phyloP scores from a whole-genome alignment of 371 early-diverging fungal genomes.

The Caulochytrium protostelioides region DNA sequence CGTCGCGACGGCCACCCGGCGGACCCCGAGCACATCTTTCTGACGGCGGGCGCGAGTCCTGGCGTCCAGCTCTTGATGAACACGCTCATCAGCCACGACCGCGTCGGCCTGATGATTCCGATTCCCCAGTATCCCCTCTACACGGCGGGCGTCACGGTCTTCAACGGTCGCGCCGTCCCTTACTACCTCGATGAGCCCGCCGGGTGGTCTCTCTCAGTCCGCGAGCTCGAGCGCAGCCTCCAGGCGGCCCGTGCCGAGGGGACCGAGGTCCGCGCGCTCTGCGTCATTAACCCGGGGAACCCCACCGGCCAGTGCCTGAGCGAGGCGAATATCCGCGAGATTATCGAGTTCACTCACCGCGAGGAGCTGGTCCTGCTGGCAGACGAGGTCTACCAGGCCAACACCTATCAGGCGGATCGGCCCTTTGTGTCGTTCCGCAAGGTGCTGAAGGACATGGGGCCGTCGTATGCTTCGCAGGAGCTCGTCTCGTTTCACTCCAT shows the following conservation, averaged over 20 bases:
- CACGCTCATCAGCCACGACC: conserved; percentile 43
- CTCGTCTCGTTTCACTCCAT: conserved; percentile 87
- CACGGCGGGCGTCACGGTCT: conserved; percentile 74
- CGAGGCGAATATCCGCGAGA: conserved; percentile 58
- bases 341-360: conserved; percentile 62
- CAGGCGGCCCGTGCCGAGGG: conserved; percentile 43
- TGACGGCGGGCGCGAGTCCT: conserved; percentile 61
- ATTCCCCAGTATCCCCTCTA: conserved; percentile 97
- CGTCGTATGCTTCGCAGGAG: conserved; percentile 40
- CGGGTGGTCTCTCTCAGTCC: conserved; percentile 6
- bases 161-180: conserved; percentile 60
- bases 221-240: conserved; percentile 37
- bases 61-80: conserved; percentile 77
- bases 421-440: conserved; percentile 93
- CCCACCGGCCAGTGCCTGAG: conserved; percentile 82
- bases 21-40: conserved; percentile 58
- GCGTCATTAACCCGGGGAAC: conserved; percentile 95
- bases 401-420: conserved; percentile 53
- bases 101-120: conserved; percentile 85
- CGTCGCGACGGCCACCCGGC: conserved; percentile 70
- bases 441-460: conserved; percentile 43
- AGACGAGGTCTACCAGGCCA: conserved; percentile 95
- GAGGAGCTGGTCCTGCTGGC: conserved; percentile 70
- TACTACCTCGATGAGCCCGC: conserved; percentile 69
- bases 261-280: conserved; percentile 72